These are phyloP conservation scores for Neofusicoccum umdonicola DNA, from an alignment of 2,329 filamentous ascomycete species.

Conservation along the genomic window DNA sequence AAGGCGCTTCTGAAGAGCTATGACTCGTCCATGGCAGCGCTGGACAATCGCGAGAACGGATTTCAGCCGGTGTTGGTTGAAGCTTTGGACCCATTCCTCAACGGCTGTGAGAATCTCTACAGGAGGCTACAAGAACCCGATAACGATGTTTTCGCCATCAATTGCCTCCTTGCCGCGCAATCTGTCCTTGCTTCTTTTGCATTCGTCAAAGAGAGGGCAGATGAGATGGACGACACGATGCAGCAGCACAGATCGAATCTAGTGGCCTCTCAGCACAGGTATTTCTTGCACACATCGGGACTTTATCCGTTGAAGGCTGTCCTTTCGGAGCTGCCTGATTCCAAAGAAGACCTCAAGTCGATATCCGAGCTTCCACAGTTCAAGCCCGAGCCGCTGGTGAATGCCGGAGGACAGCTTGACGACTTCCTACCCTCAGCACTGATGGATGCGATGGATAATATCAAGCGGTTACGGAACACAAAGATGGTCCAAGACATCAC, in stretches of 20 bases:
- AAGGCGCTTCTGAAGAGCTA: slow-evolving; percentile 79
- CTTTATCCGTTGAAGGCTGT: slow-evolving; percentile 63
- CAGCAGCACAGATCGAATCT: slow-evolving; percentile 57
- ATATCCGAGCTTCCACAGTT: slow-evolving; percentile 57
- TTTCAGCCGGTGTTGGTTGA: slow-evolving; percentile 75
- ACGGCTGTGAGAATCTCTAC: slow-evolving; percentile 69
- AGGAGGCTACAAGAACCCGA: slow-evolving; percentile 59
- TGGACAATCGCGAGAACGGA: slow-evolving; percentile 58
- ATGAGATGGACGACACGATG: slow-evolving; percentile 58
- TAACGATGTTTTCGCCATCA: slow-evolving; percentile 68
- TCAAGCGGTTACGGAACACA: slow-evolving; percentile 71
- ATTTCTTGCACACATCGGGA: slow-evolving; percentile 73
- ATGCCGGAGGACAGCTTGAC: slow-evolving; percentile 75
- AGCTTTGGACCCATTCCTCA: slow-evolving; percentile 81
- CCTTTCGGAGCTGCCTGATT: slow-evolving; percentile 46
- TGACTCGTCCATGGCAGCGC: slow-evolving; percentile 69
- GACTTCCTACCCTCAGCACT: slow-evolving; percentile 89
- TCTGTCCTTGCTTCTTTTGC: slow-evolving; percentile 57
- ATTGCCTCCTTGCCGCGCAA: slow-evolving; percentile 64
- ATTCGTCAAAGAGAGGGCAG: slow-evolving; percentile 60
- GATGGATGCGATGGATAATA: slow-evolving; percentile 83
- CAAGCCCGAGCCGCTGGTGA: slow-evolving; percentile 59
- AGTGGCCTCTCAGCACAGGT: slow-evolving; percentile 66
- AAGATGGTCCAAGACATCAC: slow-evolving; percentile 72
- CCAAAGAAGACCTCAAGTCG: slow-evolving; percentile 52